A percentile compares a stretch with the other conserved stretches of the same genome.
phyloP scores from a whole-genome alignment of 352 stramenopile genomes.

The Bremia lactucae region DNA sequence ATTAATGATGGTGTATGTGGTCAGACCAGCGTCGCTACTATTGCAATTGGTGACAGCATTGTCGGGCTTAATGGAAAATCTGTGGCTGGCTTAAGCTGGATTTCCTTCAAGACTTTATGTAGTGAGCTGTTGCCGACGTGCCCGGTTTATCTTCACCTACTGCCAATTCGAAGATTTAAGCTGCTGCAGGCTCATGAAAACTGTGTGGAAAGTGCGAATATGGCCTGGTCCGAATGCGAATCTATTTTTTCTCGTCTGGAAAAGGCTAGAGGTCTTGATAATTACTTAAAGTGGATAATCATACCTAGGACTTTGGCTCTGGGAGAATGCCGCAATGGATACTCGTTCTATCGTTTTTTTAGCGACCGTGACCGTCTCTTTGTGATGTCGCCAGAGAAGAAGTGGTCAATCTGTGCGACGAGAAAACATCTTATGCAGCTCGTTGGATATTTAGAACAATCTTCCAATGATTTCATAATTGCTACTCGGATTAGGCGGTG shows the following conservation, averaged over 20 bases:
- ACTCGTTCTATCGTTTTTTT: slow-evolving; percentile 56
- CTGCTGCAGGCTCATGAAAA: slow-evolving; percentile 41
- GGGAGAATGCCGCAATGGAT: slow-evolving; percentile 41
- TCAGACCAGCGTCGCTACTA: slow-evolving; percentile 1
- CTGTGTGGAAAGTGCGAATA: slow-evolving; percentile 52
- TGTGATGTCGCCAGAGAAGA: slow-evolving; percentile 29
- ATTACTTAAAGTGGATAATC: slow-evolving; percentile 43
- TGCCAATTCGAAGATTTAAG: slow-evolving; percentile 9
- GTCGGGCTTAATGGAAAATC: slow-evolving; percentile 54
- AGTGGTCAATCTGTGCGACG: slow-evolving; percentile 34
- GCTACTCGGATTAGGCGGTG: slow-evolving; percentile 21
- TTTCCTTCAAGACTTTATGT: slow-evolving; percentile 30
- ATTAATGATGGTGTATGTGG: slow-evolving; percentile 25
- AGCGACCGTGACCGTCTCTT: slow-evolving; percentile 48
- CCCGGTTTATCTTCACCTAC: slow-evolving; percentile 47
- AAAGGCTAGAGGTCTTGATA: slow-evolving; percentile 41
- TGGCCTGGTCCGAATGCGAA: slow-evolving; percentile 51
- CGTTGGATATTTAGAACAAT: slow-evolving; percentile 43
- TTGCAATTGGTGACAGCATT: slow-evolving; percentile 40
- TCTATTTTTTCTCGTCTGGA: slow-evolving; percentile 36
- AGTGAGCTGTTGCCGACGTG: slow-evolving; percentile 17
- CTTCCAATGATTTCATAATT: slow-evolving; percentile 24
- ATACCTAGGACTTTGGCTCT: slow-evolving; percentile 51
- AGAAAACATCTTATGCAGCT: slow-evolving; percentile 25
- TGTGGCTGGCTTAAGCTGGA: slow-evolving; percentile 34